These are phyloP conservation scores for Hyphopichia wangnamkhiaoensis DNA, from an alignment of 1,139 yeast species.

Conservation along the genomic window DNA sequence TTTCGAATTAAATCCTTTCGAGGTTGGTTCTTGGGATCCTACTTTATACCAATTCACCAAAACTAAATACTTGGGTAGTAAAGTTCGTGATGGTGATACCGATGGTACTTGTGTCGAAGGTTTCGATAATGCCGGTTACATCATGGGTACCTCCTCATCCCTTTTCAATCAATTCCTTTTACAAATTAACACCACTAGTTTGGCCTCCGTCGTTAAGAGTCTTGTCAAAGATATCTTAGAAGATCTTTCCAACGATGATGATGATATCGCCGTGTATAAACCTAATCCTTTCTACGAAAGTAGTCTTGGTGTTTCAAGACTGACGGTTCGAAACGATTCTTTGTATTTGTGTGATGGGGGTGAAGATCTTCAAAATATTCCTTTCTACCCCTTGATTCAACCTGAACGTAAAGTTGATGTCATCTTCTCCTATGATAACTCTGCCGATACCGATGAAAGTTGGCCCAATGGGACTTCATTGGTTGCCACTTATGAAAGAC, in stretches of 20 bases:
- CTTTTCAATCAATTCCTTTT: constrained; percentile 76
- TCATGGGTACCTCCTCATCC: constrained; percentile 81
- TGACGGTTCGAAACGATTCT: constrained; percentile 34
- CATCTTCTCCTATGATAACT: constrained; percentile 52
- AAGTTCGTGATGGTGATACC: constrained; percentile 54
- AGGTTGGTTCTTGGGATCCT: constrained; percentile 90
- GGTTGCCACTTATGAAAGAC: constrained; percentile 62
- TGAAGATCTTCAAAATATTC: constrained; percentile 43
- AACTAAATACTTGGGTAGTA: constrained; percentile 71
- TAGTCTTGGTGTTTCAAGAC: constrained; percentile 32
- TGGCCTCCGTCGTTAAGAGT: constrained; percentile 47
- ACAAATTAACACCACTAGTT: constrained; percentile 59
- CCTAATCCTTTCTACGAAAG: constrained; percentile 58
- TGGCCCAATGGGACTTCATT: constrained; percentile 47
- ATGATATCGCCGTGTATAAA: constrained; percentile 45
- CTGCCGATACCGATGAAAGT: constrained; percentile 41
- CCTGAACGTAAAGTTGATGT: constrained; percentile 42
- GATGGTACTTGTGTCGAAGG: constrained; percentile 59
- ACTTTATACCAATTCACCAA: constrained; percentile 67
- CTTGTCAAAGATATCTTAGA: constrained; percentile 47
- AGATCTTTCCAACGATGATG: constrained; percentile 43
- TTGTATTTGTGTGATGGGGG: constrained; percentile 48
- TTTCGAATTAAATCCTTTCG: constrained; percentile 79
- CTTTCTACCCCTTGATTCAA: constrained; percentile 41
- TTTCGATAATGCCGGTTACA: constrained; percentile 80